Conservation (phyloP, 73 alveolate genomes). For the Tetrahymena elliotti region DNA sequence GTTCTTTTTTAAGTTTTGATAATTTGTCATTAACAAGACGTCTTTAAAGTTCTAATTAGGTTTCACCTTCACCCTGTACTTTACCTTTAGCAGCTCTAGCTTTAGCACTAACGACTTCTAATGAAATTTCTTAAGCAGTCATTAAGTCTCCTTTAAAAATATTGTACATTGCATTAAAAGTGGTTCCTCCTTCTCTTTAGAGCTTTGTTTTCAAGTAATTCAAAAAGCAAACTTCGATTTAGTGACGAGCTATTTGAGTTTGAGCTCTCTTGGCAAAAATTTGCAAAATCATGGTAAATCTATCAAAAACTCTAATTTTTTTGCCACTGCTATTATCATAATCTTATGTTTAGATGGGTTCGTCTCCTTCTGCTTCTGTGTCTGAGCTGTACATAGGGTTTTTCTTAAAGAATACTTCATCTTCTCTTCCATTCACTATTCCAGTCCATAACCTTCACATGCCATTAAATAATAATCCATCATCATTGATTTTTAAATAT, state of each 20-base stretch:
- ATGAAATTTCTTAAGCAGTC: slow-evolving; percentile 21
- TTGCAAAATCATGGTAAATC: slow-evolving; percentile 71
- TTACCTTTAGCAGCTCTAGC: slow-evolving; percentile 65
- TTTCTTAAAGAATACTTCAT: slow-evolving; percentile 39
- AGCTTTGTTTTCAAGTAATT: slow-evolving; percentile 67
- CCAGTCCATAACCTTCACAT: slow-evolving; percentile 20
- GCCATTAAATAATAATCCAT: neutral
- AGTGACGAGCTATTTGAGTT: slow-evolving; percentile 49
- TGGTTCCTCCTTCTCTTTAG: slow-evolving; percentile 66
- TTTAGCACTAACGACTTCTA: slow-evolving; percentile 73
- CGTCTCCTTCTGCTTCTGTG: slow-evolving; percentile 17
- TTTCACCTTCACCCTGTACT: slow-evolving; percentile 79
- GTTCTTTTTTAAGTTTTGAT: slow-evolving; percentile 50
- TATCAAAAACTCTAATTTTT: slow-evolving; percentile 63
- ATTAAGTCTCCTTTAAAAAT: slow-evolving; percentile 50
- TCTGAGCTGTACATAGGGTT: slow-evolving; percentile 41
- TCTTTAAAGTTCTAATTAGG: slow-evolving; percentile 63
- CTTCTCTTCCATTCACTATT: slow-evolving; percentile 37
- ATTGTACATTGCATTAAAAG: slow-evolving; percentile 51
- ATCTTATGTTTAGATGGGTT: neutral
- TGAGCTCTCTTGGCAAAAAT: slow-evolving; percentile 82
- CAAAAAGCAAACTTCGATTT: slow-evolving; percentile 73
- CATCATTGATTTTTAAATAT: neutral
- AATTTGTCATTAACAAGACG: slow-evolving; percentile 60
- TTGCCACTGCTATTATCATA: slow-evolving; percentile 21